These are phyloP conservation scores for Pilatotrama ljubarskyi DNA, from an alignment of 768 basidiomycete species.

Conservation along the genomic window DNA sequence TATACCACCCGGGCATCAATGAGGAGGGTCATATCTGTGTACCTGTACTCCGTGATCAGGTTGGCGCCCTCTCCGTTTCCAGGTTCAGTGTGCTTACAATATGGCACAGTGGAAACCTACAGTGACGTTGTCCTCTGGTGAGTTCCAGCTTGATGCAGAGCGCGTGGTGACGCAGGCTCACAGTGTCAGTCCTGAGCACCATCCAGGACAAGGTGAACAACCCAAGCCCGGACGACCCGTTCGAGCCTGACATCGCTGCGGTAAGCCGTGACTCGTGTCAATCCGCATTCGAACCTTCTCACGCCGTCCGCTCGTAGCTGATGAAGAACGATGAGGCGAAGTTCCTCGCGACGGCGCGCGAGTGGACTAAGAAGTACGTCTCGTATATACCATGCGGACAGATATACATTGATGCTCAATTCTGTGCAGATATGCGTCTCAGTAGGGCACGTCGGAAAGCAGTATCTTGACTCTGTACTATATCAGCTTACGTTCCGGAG, in stretches of 20 bases:
- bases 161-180: too few species aligned
- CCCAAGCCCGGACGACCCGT: constrained; percentile 85
- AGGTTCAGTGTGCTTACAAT: too few species aligned
- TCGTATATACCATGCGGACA: too few species aligned
- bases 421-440: constrained; percentile 3
- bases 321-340: constrained; percentile 76
- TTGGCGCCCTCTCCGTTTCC: constrained; percentile 23
- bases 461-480: not conserved
- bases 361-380: constrained; percentile 80
- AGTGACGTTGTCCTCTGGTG: constrained; percentile 69
- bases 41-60: constrained; percentile 82
- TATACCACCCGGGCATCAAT: constrained; percentile 90
- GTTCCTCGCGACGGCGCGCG: constrained; percentile 77
- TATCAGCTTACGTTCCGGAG: not conserved
- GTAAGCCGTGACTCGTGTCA: constrained; percentile 41
- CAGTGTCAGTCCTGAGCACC: constrained; percentile 59
- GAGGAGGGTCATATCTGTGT: constrained; percentile 87
- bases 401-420: not conserved
- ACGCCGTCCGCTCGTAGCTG: constrained; percentile 41
- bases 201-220: constrained; percentile 88
- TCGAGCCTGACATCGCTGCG: constrained; percentile 83
- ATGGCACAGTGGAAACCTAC: constrained; percentile 78
- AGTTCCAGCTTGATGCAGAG: too few species aligned
- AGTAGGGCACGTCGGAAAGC: not conserved
- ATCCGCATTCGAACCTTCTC: not conserved